phyloP scores from a whole-genome alignment of 139 green algal species.

The Monoraphidium neglectum region DNA sequence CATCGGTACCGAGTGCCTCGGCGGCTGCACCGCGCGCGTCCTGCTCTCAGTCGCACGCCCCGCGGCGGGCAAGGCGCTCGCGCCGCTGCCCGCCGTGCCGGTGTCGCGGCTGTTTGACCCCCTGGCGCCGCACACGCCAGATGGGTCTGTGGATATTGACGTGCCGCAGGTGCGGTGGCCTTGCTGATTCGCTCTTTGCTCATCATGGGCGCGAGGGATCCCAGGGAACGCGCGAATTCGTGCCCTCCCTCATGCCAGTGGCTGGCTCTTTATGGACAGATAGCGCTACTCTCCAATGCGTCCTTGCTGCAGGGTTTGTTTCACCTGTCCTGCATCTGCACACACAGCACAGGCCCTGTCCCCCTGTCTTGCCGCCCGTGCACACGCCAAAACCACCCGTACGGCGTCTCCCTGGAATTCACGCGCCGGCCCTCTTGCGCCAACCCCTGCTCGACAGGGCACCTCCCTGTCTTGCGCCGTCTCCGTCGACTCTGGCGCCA shows the following conservation, averaged over 20 bases:
- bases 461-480: not conserved
- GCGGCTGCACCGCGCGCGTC: slow-evolving; percentile 25
- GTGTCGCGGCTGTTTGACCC: slow-evolving; percentile 36
- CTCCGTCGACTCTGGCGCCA: not conserved
- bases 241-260: too few relatives aligned
- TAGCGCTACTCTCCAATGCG: too few relatives aligned
- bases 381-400: too few relatives aligned
- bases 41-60: slow-evolving; percentile 32
- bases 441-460: not conserved
- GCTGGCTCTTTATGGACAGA: too few relatives aligned
- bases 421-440: not conserved
- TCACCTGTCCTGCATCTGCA: too few relatives aligned
- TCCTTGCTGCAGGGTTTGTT: too few relatives aligned
- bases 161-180: slow-evolving; percentile 6
- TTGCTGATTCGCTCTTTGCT: too few relatives aligned
- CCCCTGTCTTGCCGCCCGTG: too few relatives aligned
- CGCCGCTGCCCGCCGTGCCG: slow-evolving; percentile 7
- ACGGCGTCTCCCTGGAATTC: too few relatives aligned
- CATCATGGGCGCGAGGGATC: too few relatives aligned
- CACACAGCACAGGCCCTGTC: too few relatives aligned
- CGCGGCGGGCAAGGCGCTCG: not conserved
- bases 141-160: not conserved
- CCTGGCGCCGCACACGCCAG: slow-evolving; percentile 6
- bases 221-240: too few relatives aligned
- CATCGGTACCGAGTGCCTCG: slow-evolving; percentile 32